phyloP scores from a whole-genome alignment of 257 asterid genomes.

The Penstemon davidsonii region DNA sequence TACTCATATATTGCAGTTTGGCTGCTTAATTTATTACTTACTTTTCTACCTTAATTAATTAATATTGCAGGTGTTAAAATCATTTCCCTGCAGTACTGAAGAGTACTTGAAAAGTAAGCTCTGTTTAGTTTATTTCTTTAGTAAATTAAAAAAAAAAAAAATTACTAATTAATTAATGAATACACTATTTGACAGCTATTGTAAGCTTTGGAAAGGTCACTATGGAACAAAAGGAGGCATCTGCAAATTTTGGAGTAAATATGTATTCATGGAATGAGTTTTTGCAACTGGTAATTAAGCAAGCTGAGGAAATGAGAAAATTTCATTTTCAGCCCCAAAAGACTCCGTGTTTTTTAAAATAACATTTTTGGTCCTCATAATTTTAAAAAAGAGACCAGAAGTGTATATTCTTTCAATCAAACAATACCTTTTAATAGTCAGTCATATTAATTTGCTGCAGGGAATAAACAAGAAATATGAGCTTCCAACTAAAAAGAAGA shows the following conservation, averaged over 20 bases:
- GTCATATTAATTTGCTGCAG: conserved; percentile 29
- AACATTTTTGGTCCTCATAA: too few relatives aligned
- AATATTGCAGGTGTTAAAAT: conserved; percentile 55
- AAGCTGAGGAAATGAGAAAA: too few relatives aligned
- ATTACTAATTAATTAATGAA: not conserved
- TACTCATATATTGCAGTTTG: not conserved
- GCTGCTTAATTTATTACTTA: not conserved
- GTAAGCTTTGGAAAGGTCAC: conserved; percentile 71
- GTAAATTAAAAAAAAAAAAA: not conserved
- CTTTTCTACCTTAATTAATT: not conserved
- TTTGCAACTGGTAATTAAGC: conserved; percentile 59
- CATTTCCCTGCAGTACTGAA: conserved; percentile 51
- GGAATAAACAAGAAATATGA: conserved; percentile 50
- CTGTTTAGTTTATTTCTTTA: not conserved
- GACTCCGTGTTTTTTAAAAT: too few relatives aligned
- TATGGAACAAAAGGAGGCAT: conserved; percentile 49
- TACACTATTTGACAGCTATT: conserved; percentile 43
- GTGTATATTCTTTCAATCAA: too few relatives aligned
- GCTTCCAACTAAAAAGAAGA: conserved; percentile 56
- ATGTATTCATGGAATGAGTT: conserved; percentile 78
- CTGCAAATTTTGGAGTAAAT: conserved; percentile 47
- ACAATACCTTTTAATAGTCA: not conserved
- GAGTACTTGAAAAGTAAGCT: conserved; percentile 67
- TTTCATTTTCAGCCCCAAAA: too few relatives aligned
- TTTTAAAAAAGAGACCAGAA: too few relatives aligned